phyloP scores from a whole-genome alignment of 345 rosid genomes.

The Noccaea caerulescens region DNA sequence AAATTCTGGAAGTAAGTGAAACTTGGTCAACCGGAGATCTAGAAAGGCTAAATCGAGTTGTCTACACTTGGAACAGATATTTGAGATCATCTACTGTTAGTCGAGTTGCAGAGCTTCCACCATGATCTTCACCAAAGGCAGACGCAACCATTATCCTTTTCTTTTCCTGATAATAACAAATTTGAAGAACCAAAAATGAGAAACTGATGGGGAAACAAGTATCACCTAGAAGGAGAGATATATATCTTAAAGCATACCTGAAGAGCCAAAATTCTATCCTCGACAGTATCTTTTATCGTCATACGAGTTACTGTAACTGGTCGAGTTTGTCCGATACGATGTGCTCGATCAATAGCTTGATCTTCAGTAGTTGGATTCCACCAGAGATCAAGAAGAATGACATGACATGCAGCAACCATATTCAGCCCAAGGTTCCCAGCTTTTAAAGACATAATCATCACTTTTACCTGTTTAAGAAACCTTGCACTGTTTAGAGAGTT shows the following conservation, averaged over 20 bases:
- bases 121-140: slow-evolving; percentile 94
- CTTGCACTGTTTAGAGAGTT: slow-evolving; percentile 21
- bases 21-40: slow-evolving; percentile 23
- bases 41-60: slow-evolving; percentile 41
- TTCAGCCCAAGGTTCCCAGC: slow-evolving; percentile 98
- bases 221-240: slow-evolving; percentile 1
- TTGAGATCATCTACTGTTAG: slow-evolving; percentile 87
- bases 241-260: slow-evolving; percentile 60
- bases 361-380: slow-evolving; percentile 86
- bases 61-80: slow-evolving; percentile 58
- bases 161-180: slow-evolving; percentile 63
- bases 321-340: slow-evolving; percentile 98
- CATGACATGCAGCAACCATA: slow-evolving; percentile 97
- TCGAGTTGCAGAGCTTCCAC: slow-evolving; percentile 74
- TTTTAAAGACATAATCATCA: slow-evolving; percentile 94
- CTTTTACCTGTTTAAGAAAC: slow-evolving; percentile 59
- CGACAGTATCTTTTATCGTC: slow-evolving; percentile 80
- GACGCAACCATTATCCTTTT: slow-evolving; percentile 96
- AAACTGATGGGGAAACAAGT: background rate
- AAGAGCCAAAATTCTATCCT: slow-evolving; percentile 82
- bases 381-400: slow-evolving; percentile 94
- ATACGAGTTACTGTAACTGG: slow-evolving; percentile 90
- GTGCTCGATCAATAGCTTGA: slow-evolving; percentile 77
- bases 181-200: slow-evolving; percentile 26
- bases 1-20: slow-evolving; percentile 26